Percentiles rank a stretch among this genome's conserved stretches.
phyloP scores from a whole-genome alignment of 2,329 filamentous ascomycete genomes.

The Aphanocladium album region DNA sequence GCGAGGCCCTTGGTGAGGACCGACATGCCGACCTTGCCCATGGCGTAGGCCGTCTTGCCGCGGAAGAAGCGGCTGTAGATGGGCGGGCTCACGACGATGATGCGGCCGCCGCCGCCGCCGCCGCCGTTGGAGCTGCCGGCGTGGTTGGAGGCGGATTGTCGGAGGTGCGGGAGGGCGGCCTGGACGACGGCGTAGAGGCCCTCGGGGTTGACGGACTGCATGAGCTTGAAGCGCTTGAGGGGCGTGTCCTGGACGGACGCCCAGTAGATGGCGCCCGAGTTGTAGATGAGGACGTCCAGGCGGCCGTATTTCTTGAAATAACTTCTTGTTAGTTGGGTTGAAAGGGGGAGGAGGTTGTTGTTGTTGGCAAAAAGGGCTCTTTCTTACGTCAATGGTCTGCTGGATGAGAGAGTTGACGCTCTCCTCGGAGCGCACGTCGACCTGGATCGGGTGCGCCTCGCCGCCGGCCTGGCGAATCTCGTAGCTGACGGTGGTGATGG shows the following conservation, averaged over 20 bases:
- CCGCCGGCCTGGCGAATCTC: conserved; percentile 66
- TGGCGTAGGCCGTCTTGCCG: conserved; percentile 80
- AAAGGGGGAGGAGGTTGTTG: too few species aligned
- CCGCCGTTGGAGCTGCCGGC: too few species aligned
- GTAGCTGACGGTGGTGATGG: conserved; percentile 72
- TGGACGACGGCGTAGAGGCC: conserved; percentile 72
- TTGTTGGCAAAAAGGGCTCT: too few species aligned
- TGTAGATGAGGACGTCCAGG: conserved; percentile 75
- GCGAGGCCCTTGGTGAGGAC: conserved; percentile 75
- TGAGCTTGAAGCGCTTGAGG: conserved; percentile 69
- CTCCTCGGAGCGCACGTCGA: conserved; percentile 63
- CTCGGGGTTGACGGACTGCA: conserved; percentile 70
- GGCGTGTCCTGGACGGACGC: conserved; percentile 67
- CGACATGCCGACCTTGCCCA: conserved; percentile 76
- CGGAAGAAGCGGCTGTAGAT: conserved; percentile 83
- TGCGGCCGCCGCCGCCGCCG: conserved; percentile 53
- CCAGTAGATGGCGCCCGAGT: conserved; percentile 84
- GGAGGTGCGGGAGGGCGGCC: conserved; percentile 61
- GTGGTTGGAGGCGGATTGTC: conserved; percentile 16
- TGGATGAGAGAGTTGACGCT: conserved; percentile 58
- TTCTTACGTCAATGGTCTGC: conserved; percentile 43
- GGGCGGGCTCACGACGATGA: conserved; percentile 76
- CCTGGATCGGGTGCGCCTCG: conserved; percentile 58
- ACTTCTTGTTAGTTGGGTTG: too few species aligned
- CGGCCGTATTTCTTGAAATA: conserved; percentile 49